Evolutionary conservation across 139 green algal genomes (phyloP).

Genomic region (Chlamydomonas sphaeroides): DNA sequence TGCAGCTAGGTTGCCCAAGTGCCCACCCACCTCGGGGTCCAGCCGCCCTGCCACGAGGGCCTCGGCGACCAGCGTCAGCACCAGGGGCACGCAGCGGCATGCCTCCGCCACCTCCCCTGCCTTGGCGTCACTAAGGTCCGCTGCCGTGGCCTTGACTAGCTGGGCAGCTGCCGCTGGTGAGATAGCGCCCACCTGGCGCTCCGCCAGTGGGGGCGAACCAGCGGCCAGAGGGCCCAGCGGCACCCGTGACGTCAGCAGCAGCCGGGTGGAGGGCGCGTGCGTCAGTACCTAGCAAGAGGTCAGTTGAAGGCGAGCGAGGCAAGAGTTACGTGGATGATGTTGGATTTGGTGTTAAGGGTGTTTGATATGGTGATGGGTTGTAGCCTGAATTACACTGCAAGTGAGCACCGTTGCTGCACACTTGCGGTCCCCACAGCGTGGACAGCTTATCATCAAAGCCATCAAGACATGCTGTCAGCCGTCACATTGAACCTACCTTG

Average conservation of each 20-base stretch:
- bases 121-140: not conserved
- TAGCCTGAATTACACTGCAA: not conserved
- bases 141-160: not conserved
- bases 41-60: conserved; percentile 7
- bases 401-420: too few species aligned
- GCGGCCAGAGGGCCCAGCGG: not conserved
- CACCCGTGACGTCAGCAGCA: conserved; percentile 6
- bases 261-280: not conserved
- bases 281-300: not conserved
- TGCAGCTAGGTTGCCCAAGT: too few species aligned
- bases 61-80: conserved; percentile 20
- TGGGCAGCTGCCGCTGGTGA: too few species aligned
- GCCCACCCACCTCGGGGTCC: too few species aligned
- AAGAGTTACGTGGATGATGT: not conserved
- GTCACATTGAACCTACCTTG: not conserved
- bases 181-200: not conserved
- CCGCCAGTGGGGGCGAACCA: not conserved
- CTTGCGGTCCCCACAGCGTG: not conserved
- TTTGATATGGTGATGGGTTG: not conserved
- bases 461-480: too few species aligned
- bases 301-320: not conserved
- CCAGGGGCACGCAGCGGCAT: conserved; percentile 16
- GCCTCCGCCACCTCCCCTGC: not conserved
- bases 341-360: not conserved
- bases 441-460: not conserved